Base-by-base conservation (phyloP, 75 land plant genomes). In the Chamaecyparis obtusa region DNA sequence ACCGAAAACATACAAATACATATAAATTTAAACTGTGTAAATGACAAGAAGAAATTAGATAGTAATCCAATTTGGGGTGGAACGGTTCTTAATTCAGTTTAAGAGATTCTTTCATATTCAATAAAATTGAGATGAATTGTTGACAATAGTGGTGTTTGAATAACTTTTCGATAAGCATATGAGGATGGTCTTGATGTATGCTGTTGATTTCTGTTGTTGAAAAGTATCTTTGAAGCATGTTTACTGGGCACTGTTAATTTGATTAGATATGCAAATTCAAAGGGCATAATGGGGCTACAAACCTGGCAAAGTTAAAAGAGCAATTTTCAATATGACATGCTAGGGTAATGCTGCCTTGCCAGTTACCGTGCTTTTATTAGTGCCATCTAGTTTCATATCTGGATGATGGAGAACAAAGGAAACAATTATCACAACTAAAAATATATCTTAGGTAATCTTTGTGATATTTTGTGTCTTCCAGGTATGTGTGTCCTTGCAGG, bases 401-500 rank as follows among this genome's bases (percentile, higher is more conserved):
- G 13, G 30, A 27, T 81, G 48, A 27, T 43, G 30, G 32, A 43
- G 46, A 81, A n/a, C 41, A 1, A 43, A 46, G 76, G 3, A 10
- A 33, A 33, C 15, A 19, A 81, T 27, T 27, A 44, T 30, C 33
- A 43, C 32, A n/a, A n/a, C 39, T 27, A 43, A 10, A 81, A 46
- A n/a, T 41, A 46, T 81, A n/a, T 3, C 51, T 41, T 10, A n/a
- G 41, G 33, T 81, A 30, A 81, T 30, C 9, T n/a, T n/a, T 27
- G 49, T 46, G n/a, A 44, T 11, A 81, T 27, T 54, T n/a, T 85
- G 41, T 56, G 24, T 11, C 74, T 81, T 24, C 32, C 91, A 96
- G 98, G 97, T 16, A 96, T 96, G 98, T 96, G 98, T 86, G 91
- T 95, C 32, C 86, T 96, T 67, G 95, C 98, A 75, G 98, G 98